Conservation (phyloP, 2,329 filamentous ascomycete species). For the Sphaerulina musiva region DNA sequence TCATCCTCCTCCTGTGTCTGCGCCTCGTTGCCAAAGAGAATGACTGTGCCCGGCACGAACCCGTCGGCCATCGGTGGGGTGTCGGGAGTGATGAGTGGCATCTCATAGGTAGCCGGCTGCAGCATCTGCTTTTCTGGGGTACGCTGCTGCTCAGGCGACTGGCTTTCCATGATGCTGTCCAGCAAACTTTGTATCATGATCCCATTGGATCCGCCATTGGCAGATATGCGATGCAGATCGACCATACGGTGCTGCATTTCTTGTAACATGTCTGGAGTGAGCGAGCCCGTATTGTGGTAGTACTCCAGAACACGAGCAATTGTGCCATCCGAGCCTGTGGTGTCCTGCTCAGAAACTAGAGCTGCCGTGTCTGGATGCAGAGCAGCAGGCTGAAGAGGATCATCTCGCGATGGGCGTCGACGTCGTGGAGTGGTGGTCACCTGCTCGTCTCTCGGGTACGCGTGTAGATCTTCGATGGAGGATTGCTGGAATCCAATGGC, state of each 20-base stretch:
- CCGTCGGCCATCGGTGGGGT: conserved; percentile 27
- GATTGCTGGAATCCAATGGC: conserved; percentile 24
- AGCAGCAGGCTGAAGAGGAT: conserved; percentile 22
- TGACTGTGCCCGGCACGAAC: conserved; percentile 28
- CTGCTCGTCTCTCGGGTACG: conserved; percentile 16
- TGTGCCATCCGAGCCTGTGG: conserved; percentile 14
- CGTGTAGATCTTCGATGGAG: conserved; percentile 16
- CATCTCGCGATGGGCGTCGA: conserved; percentile 18
- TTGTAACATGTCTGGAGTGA: conserved; percentile 31
- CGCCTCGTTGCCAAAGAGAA: conserved; percentile 25
- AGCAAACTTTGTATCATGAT: conserved; percentile 33
- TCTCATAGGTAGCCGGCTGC: conserved; percentile 23
- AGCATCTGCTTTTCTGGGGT: conserved; percentile 19
- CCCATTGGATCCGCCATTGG: conserved; percentile 33
- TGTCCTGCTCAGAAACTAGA: conserved; percentile 2
- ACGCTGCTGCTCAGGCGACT: conserved; percentile 9
- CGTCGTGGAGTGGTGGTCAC: conserved; percentile 26
- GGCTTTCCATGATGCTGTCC: conserved; percentile 27
- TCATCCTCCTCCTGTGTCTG: conserved; percentile 24
- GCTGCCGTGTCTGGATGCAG: conserved; percentile 6
- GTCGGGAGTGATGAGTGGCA: conserved; percentile 31
- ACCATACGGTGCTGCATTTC: conserved; percentile 31
- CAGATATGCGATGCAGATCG: conserved; percentile 29
- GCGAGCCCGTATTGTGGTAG: conserved; percentile 28
- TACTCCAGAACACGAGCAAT: conserved; percentile 26